Evolutionary conservation across 805 yeast genomes (phyloP).

Genomic region (Clavispora carvajalis): DNA sequence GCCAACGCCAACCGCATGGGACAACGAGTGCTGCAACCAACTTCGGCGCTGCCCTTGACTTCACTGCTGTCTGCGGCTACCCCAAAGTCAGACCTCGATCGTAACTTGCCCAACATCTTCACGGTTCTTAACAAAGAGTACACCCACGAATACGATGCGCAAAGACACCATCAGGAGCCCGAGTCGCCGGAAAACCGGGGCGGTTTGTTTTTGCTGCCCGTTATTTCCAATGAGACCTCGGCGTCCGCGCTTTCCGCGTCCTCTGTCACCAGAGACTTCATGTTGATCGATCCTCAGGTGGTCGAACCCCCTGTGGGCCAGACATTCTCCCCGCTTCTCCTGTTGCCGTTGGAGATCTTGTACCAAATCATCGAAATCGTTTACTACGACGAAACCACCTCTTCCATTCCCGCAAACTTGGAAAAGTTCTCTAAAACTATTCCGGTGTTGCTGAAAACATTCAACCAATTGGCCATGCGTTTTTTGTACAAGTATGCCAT

Average conservation of each 20-base stretch:
- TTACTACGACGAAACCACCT: constrained; percentile 48
- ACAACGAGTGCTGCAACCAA: constrained; percentile 11
- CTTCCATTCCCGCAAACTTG: constrained; percentile 47
- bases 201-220: constrained; percentile 16
- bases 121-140: constrained; percentile 7
- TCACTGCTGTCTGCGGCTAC: constrained; percentile 7
- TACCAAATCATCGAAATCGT: constrained; percentile 52
- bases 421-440: constrained; percentile 48
- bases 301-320: constrained; percentile 8
- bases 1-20: constrained; percentile 7
- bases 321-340: constrained; percentile 18
- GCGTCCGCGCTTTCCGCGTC: constrained; percentile 8
- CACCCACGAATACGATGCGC: neutral
- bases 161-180: neutral
- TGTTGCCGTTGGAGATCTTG: constrained; percentile 53
- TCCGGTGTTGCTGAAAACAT: constrained; percentile 51
- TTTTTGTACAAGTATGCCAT: constrained; percentile 62
- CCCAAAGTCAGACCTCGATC: neutral
- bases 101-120: constrained; percentile 10
- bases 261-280: constrained; percentile 14
- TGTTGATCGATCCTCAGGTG: constrained; percentile 14
- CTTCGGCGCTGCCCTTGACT: constrained; percentile 3
- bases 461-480: constrained; percentile 52
- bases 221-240: constrained; percentile 10
- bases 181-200: constrained; percentile 11